These are phyloP conservation scores for Musa troglodytarum DNA, from an alignment of 176 grass and related monocot genomes.

Conservation along the genomic window DNA sequence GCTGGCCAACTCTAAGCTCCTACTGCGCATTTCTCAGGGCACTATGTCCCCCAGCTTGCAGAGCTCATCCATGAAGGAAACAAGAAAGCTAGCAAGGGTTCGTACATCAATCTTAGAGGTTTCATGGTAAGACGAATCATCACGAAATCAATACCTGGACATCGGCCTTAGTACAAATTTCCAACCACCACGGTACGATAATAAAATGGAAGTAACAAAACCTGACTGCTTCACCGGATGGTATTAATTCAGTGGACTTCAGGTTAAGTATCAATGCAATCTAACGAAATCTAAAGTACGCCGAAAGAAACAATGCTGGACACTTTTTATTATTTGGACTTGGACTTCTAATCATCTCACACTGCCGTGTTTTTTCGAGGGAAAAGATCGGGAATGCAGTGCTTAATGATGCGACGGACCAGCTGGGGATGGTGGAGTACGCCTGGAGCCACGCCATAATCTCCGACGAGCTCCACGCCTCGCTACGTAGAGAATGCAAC, in stretches of 20 bases:
- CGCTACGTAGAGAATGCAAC: slow-evolving; percentile 64
- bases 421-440: slow-evolving; percentile 86
- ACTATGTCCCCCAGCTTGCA: slow-evolving; percentile 83
- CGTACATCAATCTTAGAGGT: slow-evolving; percentile 69
- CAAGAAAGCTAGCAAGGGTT: slow-evolving; percentile 42
- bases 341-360: not conserved
- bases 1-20: not conserved
- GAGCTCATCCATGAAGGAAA: slow-evolving; percentile 66
- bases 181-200: not conserved
- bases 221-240: too few relatives aligned
- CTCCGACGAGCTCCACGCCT: slow-evolving; percentile 60
- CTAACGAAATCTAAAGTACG: too few relatives aligned
- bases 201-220: not conserved
- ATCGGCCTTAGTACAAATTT: not conserved
- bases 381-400: slow-evolving; percentile 79
- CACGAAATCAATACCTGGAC: not conserved
- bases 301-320: not conserved
- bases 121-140: slow-evolving; percentile 48
- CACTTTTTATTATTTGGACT: not conserved
- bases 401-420: slow-evolving; percentile 66
- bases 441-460: slow-evolving; percentile 96
- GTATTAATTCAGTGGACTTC: too few relatives aligned
- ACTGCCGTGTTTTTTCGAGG: not conserved
- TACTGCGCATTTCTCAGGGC: slow-evolving; percentile 34
- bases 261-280: too few relatives aligned